A percentile compares a stretch with the other conserved stretches of the same genome.
Conservation (phyloP, 257 asterid genomes). For the Scutellaria galericulata region DNA sequence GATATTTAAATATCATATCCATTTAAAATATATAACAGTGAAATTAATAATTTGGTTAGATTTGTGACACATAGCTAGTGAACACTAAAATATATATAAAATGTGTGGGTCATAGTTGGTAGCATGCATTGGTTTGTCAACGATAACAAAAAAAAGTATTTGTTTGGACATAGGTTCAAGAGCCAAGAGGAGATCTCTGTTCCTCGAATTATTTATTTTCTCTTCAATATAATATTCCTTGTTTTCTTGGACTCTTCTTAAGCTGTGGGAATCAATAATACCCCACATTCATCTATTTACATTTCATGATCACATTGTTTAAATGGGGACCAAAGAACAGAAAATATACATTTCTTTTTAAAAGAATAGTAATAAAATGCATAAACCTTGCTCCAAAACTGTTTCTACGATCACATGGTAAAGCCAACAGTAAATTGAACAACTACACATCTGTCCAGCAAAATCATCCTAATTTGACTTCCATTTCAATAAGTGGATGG, state of each 20-base stretch:
- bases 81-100: too few relatives aligned
- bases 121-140: too few relatives aligned
- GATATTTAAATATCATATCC: too few relatives aligned
- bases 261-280: not conserved
- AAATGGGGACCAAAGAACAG: not conserved
- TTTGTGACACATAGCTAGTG: too few relatives aligned
- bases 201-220: conserved; percentile 18
- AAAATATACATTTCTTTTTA: not conserved
- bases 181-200: conserved; percentile 21
- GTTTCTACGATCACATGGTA: not conserved
- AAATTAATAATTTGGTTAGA: too few relatives aligned
- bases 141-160: not conserved
- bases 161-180: not conserved
- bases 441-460: conserved; percentile 17
- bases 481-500: conserved; percentile 7
- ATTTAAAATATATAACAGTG: too few relatives aligned
- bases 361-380: not conserved
- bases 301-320: not conserved
- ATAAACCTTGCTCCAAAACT: conserved; percentile 6
- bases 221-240: not conserved
- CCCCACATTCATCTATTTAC: not conserved
- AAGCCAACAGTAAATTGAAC: conserved; percentile 2
- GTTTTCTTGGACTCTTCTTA: not conserved
- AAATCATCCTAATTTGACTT: conserved; percentile 27
- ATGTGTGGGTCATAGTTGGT: too few relatives aligned